Base-by-base conservation (phyloP, 2,329 filamentous ascomycete genomes). In the Clonostachys sp. region DNA sequence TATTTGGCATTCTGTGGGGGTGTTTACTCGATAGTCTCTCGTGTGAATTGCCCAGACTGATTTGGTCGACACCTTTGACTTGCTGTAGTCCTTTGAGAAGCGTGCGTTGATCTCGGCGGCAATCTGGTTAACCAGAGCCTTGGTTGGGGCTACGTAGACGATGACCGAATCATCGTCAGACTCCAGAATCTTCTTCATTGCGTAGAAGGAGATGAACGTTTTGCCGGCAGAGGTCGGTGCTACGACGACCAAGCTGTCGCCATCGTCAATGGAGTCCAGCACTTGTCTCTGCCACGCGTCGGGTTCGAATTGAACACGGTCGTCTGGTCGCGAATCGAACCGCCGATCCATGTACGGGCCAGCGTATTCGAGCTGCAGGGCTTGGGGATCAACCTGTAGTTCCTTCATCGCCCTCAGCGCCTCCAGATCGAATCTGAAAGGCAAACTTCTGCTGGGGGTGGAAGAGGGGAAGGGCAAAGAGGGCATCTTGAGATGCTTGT, bases 201-300 rank as follows among this genome's bases (percentile, higher is more conserved):
- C 87, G 55, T 92, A 91, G 62, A 91, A 92, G 1, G 81, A 86
- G 49, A 91, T 91, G 61, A 91, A 92, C 0, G 87, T 92, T 63
- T 91, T 92, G 52, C 88, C 88, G 1, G 88, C 84, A 20, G 83
- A 88, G 0, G 87, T 92, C 1, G 87, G 87, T 0, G 87, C 87
- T 9, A 91, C 82, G 1, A 90, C 85, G 49, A 91, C 83, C 1
- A 89, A 68, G 54, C 85, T 89, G 46, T 86, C 73, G 4, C n/a
- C 17, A 0, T 73, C 74, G 60, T 92, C 87, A 36, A 91, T 83
- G 38, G 81, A 78, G 52, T 92, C 85, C 1, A 92, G 72, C 0
- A 91, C 87, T 36, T 80, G 72, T 47, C 84, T 71, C 63, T 92
- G 87, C 88, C 87, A 92, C 4, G 77, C 79, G 67, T 92, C 87